Evolutionary conservation across 2,329 filamentous ascomycete species (phyloP).

Genomic region (Penicillium sp.): DNA sequence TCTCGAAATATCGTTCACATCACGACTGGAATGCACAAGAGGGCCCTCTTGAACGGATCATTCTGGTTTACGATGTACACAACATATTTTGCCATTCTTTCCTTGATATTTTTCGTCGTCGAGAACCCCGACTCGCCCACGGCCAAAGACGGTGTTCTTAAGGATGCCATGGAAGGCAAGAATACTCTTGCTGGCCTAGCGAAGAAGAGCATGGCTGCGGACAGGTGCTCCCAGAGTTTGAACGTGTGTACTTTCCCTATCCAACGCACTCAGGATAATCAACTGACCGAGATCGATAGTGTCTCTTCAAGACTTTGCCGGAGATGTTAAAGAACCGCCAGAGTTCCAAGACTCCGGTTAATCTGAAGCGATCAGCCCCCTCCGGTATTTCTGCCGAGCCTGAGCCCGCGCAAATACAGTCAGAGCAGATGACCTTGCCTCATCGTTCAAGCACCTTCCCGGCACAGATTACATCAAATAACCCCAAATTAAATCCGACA

Average conservation of each 20-base stretch:
- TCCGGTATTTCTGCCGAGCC: constrained; percentile 25
- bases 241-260: constrained; percentile 60
- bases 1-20: constrained; percentile 70
- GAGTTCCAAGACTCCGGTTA: constrained; percentile 50
- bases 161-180: constrained; percentile 82
- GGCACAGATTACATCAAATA: constrained; percentile 33
- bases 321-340: constrained; percentile 66
- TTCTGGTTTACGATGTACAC: constrained; percentile 74
- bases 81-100: constrained; percentile 68
- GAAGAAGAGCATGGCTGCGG: constrained; percentile 83
- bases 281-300: constrained; percentile 51
- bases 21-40: constrained; percentile 66
- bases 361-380: constrained; percentile 53
- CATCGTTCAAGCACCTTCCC: constrained; percentile 48
- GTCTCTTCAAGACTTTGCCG: constrained; percentile 82
- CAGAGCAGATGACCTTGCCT: constrained; percentile 26
- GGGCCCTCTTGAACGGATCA: constrained; percentile 63
- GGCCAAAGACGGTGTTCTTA: constrained; percentile 72
- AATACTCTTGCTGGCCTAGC: constrained; percentile 80
- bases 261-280: neutral
- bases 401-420: constrained; percentile 19
- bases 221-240: constrained; percentile 78
- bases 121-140: constrained; percentile 66
- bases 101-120: constrained; percentile 66
- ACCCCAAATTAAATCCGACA: constrained; percentile 25